Base-by-base conservation (phyloP, 2,329 filamentous ascomycete genomes). In the Hymenoscyphus fraxineus region DNA sequence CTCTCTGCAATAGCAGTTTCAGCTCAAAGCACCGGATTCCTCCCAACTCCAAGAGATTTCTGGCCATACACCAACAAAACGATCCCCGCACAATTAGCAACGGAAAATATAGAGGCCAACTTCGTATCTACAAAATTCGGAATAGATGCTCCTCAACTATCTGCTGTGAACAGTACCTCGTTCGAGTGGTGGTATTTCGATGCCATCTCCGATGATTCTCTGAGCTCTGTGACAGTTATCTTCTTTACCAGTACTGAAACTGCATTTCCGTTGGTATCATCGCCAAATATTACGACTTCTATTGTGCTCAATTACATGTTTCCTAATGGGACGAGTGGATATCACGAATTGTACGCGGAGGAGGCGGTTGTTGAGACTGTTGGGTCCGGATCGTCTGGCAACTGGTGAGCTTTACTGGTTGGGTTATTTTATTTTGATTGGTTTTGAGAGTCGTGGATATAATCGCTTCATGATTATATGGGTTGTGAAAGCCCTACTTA, bases 61-160 rank as follows among this genome's bases (percentile, higher is more conserved):
- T 16, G 19, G 35, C n/a, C 55, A 59, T 27, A 9, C 12, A 59
- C 32, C 6, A 59, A n/a, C n/a, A 59, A 39, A 22, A 60, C 40
- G 15, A 65, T 65, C 6, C 64, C 64, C 1, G 22, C 60, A n/a
- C 10, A 56, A 57, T 15, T 58, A 22, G n/a, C 40, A 15, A 60
- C 27, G 2, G 57, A 27, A 16, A 12, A 44, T n/a, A 59, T 47
- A 22, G 15, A 19, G 15, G 93, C 94, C 85, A 98, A 98, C 84
- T 98, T 98, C 83, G 97, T 98, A 77, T 97, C 60, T 10, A 32
- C 60, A 6, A 57, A 38, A 13, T 56, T 44, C 35, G 57, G 60
- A 13, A 41, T 71, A 7, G 70, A 72, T 39, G 64, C 62, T 6
- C 68, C 70, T n/a, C 60, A 71, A 58, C n/a, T 72, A 12, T 67